These are phyloP conservation scores for Tolypocladium tundrense DNA, from an alignment of 2,329 filamentous ascomycete species.

Conservation along the genomic window DNA sequence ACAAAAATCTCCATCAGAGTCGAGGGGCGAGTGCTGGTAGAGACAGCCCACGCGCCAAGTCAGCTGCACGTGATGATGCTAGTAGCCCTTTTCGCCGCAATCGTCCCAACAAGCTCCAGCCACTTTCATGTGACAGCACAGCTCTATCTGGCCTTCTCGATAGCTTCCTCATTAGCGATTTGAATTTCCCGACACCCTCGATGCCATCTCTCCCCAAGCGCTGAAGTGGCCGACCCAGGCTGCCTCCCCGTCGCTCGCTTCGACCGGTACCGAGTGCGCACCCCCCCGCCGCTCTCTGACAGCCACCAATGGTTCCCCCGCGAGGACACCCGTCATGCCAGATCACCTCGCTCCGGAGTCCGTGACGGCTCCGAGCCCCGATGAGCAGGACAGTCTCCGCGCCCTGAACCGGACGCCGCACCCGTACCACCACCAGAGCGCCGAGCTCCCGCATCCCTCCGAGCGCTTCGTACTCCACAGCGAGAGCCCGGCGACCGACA, in stretches of 20 bases:
- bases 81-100: background rate
- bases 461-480: constrained; percentile 22
- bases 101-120: background rate
- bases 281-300: background rate
- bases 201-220: background rate
- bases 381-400: constrained; percentile 31
- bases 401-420: constrained; percentile 53
- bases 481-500: constrained; percentile 5
- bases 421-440: constrained; percentile 52
- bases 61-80: background rate
- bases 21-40: background rate
- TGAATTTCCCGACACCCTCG: background rate
- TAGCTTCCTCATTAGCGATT: background rate
- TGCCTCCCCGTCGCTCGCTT: background rate
- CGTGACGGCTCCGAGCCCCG: constrained; percentile 19
- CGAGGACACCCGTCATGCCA: constrained; percentile 30
- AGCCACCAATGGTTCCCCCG: constrained; percentile 1
- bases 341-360: constrained; percentile 29
- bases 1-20: no score
- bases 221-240: background rate
- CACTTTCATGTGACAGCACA: background rate
- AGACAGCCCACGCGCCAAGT: background rate
- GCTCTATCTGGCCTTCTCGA: background rate
- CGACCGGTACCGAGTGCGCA: background rate
- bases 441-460: constrained; percentile 43